phyloP scores from a whole-genome alignment of 2,329 filamentous ascomycete genomes.

The Epicoccum nigrum region DNA sequence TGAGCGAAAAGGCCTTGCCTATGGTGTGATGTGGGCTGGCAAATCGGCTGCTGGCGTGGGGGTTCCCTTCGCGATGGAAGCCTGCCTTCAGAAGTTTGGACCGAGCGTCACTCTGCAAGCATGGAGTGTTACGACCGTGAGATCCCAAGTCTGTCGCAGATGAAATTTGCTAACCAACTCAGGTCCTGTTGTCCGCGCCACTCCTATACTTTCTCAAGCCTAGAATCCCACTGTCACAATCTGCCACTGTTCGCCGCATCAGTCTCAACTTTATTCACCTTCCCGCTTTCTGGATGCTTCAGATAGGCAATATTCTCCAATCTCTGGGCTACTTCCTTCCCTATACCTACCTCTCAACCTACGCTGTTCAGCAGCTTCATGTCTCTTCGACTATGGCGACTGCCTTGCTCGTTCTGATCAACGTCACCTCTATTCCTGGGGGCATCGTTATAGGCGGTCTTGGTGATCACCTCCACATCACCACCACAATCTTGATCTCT shows the following conservation, averaged over 20 bases:
- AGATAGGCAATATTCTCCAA: conserved; percentile 44
- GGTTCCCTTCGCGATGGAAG: conserved; percentile 52
- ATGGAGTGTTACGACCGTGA: conserved; percentile 38
- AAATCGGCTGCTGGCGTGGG: conserved; percentile 51
- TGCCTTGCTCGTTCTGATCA: conserved; percentile 43
- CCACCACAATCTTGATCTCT: conserved; percentile 50
- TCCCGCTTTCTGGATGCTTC: conserved; percentile 42
- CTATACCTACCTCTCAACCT: conserved; percentile 46
- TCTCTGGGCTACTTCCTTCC: conserved; percentile 50
- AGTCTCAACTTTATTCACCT: conserved; percentile 42
- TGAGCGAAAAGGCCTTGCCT: conserved; percentile 62
- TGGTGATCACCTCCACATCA: conserved; percentile 51
- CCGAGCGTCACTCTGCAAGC: conserved; percentile 50
- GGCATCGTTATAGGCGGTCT: conserved; percentile 44
- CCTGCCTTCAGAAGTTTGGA: conserved; percentile 47
- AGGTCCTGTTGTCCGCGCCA: conserved; percentile 39
- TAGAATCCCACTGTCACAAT: conserved; percentile 47
- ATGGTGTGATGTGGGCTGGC: conserved; percentile 63
- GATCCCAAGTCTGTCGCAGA: background rate
- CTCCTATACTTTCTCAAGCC: conserved; percentile 48
- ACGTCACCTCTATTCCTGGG: conserved; percentile 42
- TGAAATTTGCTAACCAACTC: background rate
- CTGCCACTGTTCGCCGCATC: conserved; percentile 28
- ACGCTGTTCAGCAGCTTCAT: conserved; percentile 39
- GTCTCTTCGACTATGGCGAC: conserved; percentile 32